Conservation (phyloP, 2,329 filamentous ascomycete species). For the Daldinia sp. region DNA sequence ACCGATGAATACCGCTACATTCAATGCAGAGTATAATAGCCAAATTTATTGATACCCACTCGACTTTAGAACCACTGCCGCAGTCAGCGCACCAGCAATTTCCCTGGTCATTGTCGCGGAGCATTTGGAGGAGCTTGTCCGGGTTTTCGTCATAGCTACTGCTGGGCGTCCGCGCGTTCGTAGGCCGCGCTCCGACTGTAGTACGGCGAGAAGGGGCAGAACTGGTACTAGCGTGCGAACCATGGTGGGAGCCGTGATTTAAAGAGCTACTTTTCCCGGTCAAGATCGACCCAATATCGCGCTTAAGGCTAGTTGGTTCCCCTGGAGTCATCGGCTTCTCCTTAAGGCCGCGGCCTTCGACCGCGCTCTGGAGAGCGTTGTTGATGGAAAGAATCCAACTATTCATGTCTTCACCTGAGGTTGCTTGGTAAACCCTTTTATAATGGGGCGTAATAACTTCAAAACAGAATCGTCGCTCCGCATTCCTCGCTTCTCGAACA, state of each 20-base stretch:
- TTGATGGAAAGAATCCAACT: conserved; percentile 97
- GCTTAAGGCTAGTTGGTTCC: conserved; percentile 68
- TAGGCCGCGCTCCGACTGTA: conserved; percentile 88
- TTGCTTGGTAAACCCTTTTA: conserved; percentile 96
- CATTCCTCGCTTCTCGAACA: conserved; percentile 92
- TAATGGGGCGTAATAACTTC: conserved; percentile 97
- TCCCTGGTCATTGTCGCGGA: conserved; percentile 89
- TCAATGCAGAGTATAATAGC: conserved; percentile 97
- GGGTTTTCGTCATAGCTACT: conserved; percentile 82
- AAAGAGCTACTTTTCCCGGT: conserved; percentile 89
- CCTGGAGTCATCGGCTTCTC: conserved; percentile 57
- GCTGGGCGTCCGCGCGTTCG: conserved; percentile 72
- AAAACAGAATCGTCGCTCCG: conserved; percentile 95
- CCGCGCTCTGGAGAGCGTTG: conserved; percentile 93
- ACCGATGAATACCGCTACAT: conserved; percentile 96
- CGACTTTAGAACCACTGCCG: conserved; percentile 87
- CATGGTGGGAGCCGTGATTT: conserved; percentile 59
- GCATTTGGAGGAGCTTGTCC: conserved; percentile 83
- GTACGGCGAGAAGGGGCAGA: conserved; percentile 77
- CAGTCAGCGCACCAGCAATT: conserved; percentile 97
- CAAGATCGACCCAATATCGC: conserved; percentile 91
- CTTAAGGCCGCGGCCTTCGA: conserved; percentile 77
- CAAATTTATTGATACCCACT: conserved; percentile 99
- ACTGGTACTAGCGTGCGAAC: conserved; percentile 58
- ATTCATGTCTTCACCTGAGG: conserved; percentile 97